phyloP scores from a whole-genome alignment of 495 filamentous ascomycete genomes.

The Penicillium cinerascens region DNA sequence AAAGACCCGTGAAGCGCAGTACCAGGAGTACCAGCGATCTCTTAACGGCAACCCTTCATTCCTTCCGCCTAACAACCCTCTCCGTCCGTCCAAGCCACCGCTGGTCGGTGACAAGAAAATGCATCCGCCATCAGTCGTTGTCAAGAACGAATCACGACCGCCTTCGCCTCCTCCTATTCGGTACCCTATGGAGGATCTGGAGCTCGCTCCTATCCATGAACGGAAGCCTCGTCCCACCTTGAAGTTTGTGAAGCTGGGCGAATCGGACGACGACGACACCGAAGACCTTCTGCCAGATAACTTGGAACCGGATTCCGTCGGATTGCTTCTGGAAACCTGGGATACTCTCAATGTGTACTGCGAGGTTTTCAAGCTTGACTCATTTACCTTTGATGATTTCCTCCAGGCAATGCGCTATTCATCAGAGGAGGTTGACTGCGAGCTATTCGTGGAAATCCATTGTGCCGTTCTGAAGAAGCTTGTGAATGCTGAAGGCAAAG shows the following conservation, averaged over 20 bases:
- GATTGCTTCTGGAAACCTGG: slow-evolving; percentile 83
- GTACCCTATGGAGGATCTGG: slow-evolving; percentile 93
- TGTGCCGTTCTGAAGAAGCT: slow-evolving; percentile 87
- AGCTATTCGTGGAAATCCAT: slow-evolving; percentile 86
- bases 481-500: slow-evolving; percentile 66
- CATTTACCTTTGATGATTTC: slow-evolving; percentile 97
- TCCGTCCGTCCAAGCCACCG: slow-evolving; percentile 35
- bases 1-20: slow-evolving; percentile 46
- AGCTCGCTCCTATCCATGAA: slow-evolving; percentile 60
- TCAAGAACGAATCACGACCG: slow-evolving; percentile 43
- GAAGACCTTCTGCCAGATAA: slow-evolving; percentile 50
- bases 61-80: slow-evolving; percentile 28
- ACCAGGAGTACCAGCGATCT: slow-evolving; percentile 51
- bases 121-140: slow-evolving; percentile 27
- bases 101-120: slow-evolving; percentile 40
- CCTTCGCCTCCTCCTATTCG: slow-evolving; percentile 78
- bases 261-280: slow-evolving; percentile 37
- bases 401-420: slow-evolving; percentile 80
- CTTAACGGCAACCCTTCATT: slow-evolving; percentile 50
- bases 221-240: slow-evolving; percentile 65
- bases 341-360: slow-evolving; percentile 95
- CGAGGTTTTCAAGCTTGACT: slow-evolving; percentile 87
- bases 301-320: slow-evolving; percentile 75
- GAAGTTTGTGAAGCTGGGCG: slow-evolving; percentile 68
- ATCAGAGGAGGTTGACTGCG: slow-evolving; percentile 73